Evolutionary conservation across 257 asterid genomes (phyloP).

Genomic region (Lithospermum erythrorhizon): DNA sequence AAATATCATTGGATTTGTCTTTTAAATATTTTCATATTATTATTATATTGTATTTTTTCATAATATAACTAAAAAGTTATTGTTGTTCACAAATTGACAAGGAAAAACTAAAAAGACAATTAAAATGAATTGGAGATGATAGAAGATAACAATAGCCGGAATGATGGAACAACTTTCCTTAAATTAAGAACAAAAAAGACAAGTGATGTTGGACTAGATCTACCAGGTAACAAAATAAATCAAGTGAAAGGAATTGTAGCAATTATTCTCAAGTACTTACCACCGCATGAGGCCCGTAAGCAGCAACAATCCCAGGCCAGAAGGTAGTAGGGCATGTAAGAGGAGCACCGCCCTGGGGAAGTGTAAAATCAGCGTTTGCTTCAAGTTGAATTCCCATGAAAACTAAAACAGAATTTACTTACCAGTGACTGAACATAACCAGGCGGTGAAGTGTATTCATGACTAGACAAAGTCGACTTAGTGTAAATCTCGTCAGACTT

Average conservation of each 20-base stretch:
- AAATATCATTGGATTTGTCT: too few relatives aligned
- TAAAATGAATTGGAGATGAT: too few relatives aligned
- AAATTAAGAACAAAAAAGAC: too few relatives aligned
- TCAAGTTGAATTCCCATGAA: not conserved
- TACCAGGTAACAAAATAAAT: not conserved
- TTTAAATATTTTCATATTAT: too few relatives aligned
- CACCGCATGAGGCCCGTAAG: constrained; percentile 14
- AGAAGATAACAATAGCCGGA: too few relatives aligned
- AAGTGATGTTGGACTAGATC: not conserved
- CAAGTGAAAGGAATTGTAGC: not conserved
- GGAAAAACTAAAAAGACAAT: too few relatives aligned
- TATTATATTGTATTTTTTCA: too few relatives aligned
- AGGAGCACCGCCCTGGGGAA: constrained; percentile 14
- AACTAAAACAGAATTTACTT: constrained; percentile 3
- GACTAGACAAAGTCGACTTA: constrained; percentile 15
- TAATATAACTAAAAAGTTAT: too few relatives aligned
- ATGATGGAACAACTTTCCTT: too few relatives aligned
- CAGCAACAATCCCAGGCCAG: constrained; percentile 9
- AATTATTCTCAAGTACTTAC: constrained; percentile 11
- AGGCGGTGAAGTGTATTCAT: constrained; percentile 13
- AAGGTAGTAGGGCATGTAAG: constrained; percentile 12
- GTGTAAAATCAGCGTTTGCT: constrained; percentile 1
- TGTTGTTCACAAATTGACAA: too few relatives aligned
- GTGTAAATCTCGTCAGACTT: constrained; percentile 18
- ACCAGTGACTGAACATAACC: constrained; percentile 10